Percentiles rank a stretch among this genome's conserved stretches.
These are phyloP conservation scores for Puccinia horiana DNA, from an alignment of 1,284 basidiomycete species.

Conservation along the genomic window DNA sequence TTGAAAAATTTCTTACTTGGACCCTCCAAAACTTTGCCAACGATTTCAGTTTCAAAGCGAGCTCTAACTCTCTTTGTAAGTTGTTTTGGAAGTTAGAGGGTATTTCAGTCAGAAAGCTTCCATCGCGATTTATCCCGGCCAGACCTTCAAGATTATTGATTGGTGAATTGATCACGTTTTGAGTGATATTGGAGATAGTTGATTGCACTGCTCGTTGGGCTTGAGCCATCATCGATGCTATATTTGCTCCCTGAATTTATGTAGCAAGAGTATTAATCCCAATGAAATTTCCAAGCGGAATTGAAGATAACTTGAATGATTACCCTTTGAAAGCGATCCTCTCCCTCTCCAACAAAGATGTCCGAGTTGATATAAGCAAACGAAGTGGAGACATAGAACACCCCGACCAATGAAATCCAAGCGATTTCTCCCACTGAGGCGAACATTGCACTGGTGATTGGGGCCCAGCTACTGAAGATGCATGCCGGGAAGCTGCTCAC, in stretches of 20 bases:
- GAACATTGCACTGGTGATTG: constrained; percentile 39
- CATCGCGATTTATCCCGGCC: constrained; percentile 37
- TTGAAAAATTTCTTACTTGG: constrained; percentile 5
- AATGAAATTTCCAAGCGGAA: neutral
- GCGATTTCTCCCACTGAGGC: constrained; percentile 43
- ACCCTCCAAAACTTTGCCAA: constrained; percentile 50
- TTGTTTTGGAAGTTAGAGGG: constrained; percentile 44
- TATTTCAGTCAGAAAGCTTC: constrained; percentile 41
- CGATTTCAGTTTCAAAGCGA: constrained; percentile 48
- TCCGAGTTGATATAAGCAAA: constrained; percentile 46
- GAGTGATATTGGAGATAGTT: constrained; percentile 47
- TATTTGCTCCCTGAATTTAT: constrained; percentile 14
- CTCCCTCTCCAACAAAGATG: constrained; percentile 41
- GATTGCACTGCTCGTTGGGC: constrained; percentile 44
- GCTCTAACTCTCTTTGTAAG: constrained; percentile 47
- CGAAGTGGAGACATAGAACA: constrained; percentile 36
- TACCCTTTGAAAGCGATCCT: constrained; percentile 45
- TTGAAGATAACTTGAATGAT: neutral
- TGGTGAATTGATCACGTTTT: constrained; percentile 35
- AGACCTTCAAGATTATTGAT: constrained; percentile 28
- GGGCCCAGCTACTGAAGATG: constrained; percentile 32
- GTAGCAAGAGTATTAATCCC: neutral
- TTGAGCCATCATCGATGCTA: constrained; percentile 38
- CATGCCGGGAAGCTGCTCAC: constrained; percentile 47
- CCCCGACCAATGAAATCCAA: constrained; percentile 44